Evolutionary conservation across 2,329 filamentous ascomycete species (phyloP), one percentile per base, ranked within the genome.

Genomic region (Diplodia intermedia): DNA sequence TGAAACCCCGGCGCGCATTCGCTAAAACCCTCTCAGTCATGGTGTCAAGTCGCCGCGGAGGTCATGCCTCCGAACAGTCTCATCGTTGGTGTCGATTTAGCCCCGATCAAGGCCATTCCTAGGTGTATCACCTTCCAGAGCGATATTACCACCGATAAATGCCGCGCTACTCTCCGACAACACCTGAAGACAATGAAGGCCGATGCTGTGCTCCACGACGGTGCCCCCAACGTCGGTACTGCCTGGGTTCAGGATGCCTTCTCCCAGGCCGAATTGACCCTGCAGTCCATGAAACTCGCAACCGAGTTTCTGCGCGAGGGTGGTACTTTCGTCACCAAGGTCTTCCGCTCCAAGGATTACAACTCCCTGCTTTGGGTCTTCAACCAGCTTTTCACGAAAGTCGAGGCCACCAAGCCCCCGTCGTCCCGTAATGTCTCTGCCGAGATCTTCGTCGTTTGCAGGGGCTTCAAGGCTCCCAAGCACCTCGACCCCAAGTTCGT

Each of bases 231-330:
- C 75, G 95, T 99, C 68, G 95, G 95, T 89, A 94, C 93, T 0
- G 94, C 95, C 0, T 99, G 95, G 95, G 91, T 94, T 53, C 95
- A 99, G 82, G 95, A 99, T 84, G 95, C 95, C 54, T 99, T 97
- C 86, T 94, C 94, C 70, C 95, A 99, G 81, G 95, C 94, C 69
- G 94, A 98, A 81, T 84, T 99, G 65, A 93, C 91, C 14, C 83
- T 99, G 67, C 92, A 97, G 78, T 91, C 92, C 9, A 86, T 99
- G 85, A 97, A 96, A 79, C 84, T 99, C 68, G 95, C 95, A 3
- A 97, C 93, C 0, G 94, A 99, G 72, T 99, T 99, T 73, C 82
- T 99, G 68, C 86, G 88, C 20, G 91, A 94, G 78, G 93, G 94
- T 55, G 95, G 95, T 71, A 94, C 90, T 9, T 98, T 98, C 72